Conservation (phyloP, 2,329 filamentous ascomycete genomes). For the Metarhizium anisopliae region DNA sequence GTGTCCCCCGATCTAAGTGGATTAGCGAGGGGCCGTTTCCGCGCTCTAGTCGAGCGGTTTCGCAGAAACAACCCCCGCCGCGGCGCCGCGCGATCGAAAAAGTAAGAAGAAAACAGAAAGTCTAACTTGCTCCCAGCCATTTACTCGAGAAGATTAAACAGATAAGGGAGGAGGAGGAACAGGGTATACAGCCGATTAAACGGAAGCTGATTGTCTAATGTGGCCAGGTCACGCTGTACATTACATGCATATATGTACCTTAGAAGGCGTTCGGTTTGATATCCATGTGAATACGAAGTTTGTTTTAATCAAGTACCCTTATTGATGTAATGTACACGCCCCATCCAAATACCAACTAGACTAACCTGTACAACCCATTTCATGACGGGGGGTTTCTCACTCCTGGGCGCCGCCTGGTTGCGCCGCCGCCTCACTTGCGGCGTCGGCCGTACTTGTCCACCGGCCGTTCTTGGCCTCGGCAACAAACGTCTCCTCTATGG, state of each 20-base stretch:
- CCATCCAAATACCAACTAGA: too few species aligned
- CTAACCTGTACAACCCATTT: too few species aligned
- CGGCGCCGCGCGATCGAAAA: too few species aligned
- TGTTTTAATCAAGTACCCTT: too few species aligned
- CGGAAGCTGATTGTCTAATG: constrained; percentile 30
- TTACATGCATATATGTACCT: too few species aligned
- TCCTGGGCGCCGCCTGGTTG: too few species aligned
- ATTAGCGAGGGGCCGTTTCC: constrained; percentile 14
- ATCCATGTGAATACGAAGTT: too few species aligned
- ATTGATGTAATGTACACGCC: too few species aligned
- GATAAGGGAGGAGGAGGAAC: constrained; percentile 27
- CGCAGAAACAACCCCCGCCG: constrained; percentile 8
- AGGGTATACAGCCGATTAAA: constrained; percentile 33
- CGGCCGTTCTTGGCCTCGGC: constrained; percentile 20
- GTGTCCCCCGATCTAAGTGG: constrained; percentile 9
- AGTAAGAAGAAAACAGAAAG: constrained; percentile 7
- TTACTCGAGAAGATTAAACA: constrained; percentile 46
- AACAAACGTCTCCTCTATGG: constrained; percentile 71
- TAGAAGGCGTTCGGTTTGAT: too few species aligned
- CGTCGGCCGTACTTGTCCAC: neutral
- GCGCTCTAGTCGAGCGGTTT: constrained; percentile 15
- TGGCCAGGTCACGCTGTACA: too few species aligned
- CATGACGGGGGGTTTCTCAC: too few species aligned
- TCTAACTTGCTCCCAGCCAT: constrained; percentile 33
- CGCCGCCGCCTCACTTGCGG: neutral